Evolutionary conservation across 2,329 filamentous ascomycete species (phyloP), one percentile per base, ranked within the genome.

Genomic region (Basipetospora chlamydospora): DNA sequence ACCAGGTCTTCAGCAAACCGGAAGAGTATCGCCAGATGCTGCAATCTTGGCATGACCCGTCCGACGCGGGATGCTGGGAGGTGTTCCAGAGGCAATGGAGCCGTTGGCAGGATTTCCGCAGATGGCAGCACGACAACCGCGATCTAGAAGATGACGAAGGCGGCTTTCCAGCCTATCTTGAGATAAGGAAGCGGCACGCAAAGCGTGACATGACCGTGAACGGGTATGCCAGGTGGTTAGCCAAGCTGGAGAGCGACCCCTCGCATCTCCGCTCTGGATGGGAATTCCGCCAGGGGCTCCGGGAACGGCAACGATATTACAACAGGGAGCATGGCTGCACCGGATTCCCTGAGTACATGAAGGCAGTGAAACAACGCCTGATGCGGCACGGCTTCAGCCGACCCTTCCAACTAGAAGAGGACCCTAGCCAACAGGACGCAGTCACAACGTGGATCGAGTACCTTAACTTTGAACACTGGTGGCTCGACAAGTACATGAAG

Each of bases 401-500:
- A 26, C 29, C 41, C 11, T 55, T 57, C 33, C 28, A 52, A 29
- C 45, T 59, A 12, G 36, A 51, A 35, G 25, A 51, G 30, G 48
- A 55, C 36, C 44, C 42, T 3, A 35, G 38, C 33, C 39, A 45
- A 2, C 52, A 61, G 40, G 49, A 57, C 36, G 42, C 47, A 28
- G 35, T 59, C 21, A 49, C 54, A 28, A 57, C 51, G 6, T 61
- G 57, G 57, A 55, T 61, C 35, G 58, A 61, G 42, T 60, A 54
- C 41, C 47, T 59, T 20, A 44, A 42, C 33, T 59, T 41, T 38
- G 44, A 52, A 38, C 46, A 47, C 32, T 47, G 45, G 45, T 47
- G 42, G 39, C 39, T 46, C 25, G 45, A 48, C 16, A 26, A 28
- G 22, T 46, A 49, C 37, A 41, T 33, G 3, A 37, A 11, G 22